Conservation (phyloP, 1,139 yeast genomes). For the Diutina sp. region DNA sequence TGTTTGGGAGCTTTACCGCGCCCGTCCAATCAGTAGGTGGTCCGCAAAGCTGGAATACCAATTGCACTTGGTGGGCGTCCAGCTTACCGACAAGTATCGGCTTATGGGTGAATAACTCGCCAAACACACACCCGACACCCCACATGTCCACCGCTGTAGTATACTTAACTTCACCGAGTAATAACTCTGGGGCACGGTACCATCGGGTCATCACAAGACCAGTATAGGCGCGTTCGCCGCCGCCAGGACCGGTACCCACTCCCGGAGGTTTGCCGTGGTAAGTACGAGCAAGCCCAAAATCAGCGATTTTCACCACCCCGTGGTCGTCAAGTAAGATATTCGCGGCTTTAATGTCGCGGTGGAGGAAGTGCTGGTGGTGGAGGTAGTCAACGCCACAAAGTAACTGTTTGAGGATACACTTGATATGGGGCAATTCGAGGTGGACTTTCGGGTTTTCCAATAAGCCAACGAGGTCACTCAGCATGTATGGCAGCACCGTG, state of each 20-base stretch:
- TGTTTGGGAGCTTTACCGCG: constrained; percentile 52
- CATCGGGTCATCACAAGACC: constrained; percentile 91
- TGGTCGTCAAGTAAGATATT: not conserved
- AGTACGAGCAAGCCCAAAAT: constrained; percentile 40
- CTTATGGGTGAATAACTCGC: constrained; percentile 67
- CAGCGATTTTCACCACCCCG: constrained; percentile 1
- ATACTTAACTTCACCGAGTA: constrained; percentile 73
- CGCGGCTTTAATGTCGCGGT: constrained; percentile 60
- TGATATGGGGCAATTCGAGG: constrained; percentile 55
- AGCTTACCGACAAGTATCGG: constrained; percentile 82
- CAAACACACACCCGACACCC: constrained; percentile 97
- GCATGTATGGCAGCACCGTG: constrained; percentile 90
- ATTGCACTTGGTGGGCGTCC: constrained; percentile 84
- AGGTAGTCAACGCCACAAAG: constrained; percentile 71
- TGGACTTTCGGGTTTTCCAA: constrained; percentile 68
- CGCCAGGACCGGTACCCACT: constrained; percentile 30
- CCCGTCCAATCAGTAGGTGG: constrained; percentile 69
- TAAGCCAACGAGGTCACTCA: constrained; percentile 87
- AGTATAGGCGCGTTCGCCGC: constrained; percentile 64
- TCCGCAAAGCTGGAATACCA: constrained; percentile 72
- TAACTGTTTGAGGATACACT: constrained; percentile 72
- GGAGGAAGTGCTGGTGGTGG: constrained; percentile 61
- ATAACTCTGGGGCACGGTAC: constrained; percentile 93
- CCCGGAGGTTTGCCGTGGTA: constrained; percentile 63
- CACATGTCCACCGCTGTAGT: constrained; percentile 94